Base-by-base conservation (phyloP, 805 yeast genomes). In the Suhomyces emberorum region DNA sequence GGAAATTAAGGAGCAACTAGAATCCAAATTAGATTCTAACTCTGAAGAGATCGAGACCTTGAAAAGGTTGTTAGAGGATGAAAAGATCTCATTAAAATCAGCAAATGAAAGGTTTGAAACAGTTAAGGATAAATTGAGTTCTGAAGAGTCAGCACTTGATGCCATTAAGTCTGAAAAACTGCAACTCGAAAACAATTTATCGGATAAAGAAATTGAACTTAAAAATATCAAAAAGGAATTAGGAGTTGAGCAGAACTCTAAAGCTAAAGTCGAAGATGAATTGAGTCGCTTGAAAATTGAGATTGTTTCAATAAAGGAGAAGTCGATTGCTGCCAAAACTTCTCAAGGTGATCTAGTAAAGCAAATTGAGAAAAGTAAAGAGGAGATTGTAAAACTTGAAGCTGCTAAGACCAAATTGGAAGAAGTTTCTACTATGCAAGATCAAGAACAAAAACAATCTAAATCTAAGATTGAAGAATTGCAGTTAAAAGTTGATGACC, bases 41-140 rank as follows among this genome's bases (percentile, higher is more conserved):
- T 44, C 26, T 17, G 41, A 19, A 28, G 38, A 25, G 28, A 39
- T 41, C 24, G 39, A 43, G 2, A 47, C 44, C 15, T 35, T 49
- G 12, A 34, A 43, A 14, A 43, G 45, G 2, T 46, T 42, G 20
- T 27, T 37, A 15, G 32, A 17, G 15, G 28, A 30, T 14, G n/a
- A 21, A 20, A 15, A 20, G 15, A 22, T 20, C 21, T 17, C 12
- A 30, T 1, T 16, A 22, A 15, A 20, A 17, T 12, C 6, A 16
- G 15, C 23, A 12, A 12, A 15, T 14, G 19, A 30, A 21, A 6
- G 32, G 14, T 15, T 30, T 15, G 26, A 30, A 14, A 12, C 8
- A n/a, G 26, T 9, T 9, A 23, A n/a, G 12, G n/a, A 7, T 23
- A 11, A 23, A 23, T 7, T 23, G 12, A n/a, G n/a, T n/a, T n/a